Evolutionary conservation across 306 rosid species (phyloP).

Genomic region (Acmispon strigosus): DNA sequence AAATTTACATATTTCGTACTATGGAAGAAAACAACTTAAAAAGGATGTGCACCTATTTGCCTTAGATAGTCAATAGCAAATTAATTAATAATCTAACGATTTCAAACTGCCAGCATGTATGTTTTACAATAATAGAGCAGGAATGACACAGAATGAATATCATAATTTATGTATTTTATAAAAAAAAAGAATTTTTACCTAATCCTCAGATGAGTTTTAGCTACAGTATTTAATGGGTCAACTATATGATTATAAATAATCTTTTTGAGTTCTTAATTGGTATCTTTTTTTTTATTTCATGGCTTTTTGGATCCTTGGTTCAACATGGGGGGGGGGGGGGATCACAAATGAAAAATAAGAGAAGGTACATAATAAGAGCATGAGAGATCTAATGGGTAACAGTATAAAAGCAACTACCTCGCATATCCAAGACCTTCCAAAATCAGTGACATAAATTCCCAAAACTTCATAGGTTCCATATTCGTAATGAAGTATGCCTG

Average conservation of each 20-base stretch:
- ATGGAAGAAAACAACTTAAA: neutral
- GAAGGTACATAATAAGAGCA: neutral
- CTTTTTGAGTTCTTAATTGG: neutral
- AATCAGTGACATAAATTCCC: constrained; percentile 83
- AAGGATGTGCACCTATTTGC: neutral
- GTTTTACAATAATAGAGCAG: neutral
- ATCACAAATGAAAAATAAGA: neutral
- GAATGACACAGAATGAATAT: neutral
- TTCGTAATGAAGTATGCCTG: constrained; percentile 97
- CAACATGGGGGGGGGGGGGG: neutral
- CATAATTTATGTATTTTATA: neutral
- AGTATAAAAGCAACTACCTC: constrained; percentile 40
- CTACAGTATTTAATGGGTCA: neutral
- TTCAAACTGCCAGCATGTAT: neutral
- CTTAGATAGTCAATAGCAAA: neutral
- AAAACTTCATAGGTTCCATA: constrained; percentile 84
- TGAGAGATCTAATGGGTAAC: constrained; percentile 1
- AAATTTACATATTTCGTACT: neutral
- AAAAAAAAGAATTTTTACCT: neutral
- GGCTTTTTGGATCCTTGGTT: neutral
- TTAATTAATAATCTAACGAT: neutral
- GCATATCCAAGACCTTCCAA: constrained; percentile 89
- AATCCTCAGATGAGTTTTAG: neutral
- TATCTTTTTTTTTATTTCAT: neutral
- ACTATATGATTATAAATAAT: neutral